Evolutionary conservation across 768 basidiomycete genomes (phyloP).

Genomic region (Hypholoma fasciculare): DNA sequence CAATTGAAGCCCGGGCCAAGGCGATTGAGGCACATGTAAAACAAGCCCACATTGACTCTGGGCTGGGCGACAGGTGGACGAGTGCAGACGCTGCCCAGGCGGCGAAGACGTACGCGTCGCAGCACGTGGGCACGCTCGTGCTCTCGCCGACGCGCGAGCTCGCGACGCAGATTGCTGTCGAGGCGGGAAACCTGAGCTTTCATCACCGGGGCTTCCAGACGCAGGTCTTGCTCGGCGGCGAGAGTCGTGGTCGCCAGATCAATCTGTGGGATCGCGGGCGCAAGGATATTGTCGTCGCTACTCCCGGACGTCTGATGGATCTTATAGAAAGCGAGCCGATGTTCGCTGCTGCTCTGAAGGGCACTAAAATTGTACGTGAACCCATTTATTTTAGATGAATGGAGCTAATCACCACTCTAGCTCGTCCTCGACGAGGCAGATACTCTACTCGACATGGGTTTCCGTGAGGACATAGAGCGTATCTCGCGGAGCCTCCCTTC

Average conservation of each 20-base stretch:
- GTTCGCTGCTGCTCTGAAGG: slow-evolving; percentile 50
- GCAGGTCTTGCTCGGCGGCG: slow-evolving; percentile 77
- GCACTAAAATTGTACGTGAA: slow-evolving; percentile 57
- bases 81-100: neutral
- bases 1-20: slow-evolving; percentile 73
- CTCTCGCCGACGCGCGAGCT: slow-evolving; percentile 90
- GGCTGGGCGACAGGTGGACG: slow-evolving; percentile 24
- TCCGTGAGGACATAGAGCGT: slow-evolving; percentile 80
- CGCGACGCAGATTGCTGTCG: slow-evolving; percentile 86
- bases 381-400: neutral
- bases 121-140: slow-evolving; percentile 70
- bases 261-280: slow-evolving; percentile 59
- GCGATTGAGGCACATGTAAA: slow-evolving; percentile 47
- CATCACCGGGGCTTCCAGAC: slow-evolving; percentile 69
- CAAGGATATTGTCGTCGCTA: slow-evolving; percentile 85
- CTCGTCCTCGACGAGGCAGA: slow-evolving; percentile 94
- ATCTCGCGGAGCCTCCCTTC: slow-evolving; percentile 66
- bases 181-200: slow-evolving; percentile 65
- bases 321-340: slow-evolving; percentile 58
- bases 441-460: slow-evolving; percentile 89
- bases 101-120: slow-evolving; percentile 25
- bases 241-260: slow-evolving; percentile 64
- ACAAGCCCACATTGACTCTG: slow-evolving; percentile 35
- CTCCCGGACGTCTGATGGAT: slow-evolving; percentile 86
- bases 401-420: slow-evolving; percentile 32